Conservation (phyloP, 78 protist genomes). For the Planoprotostelium fungivorum region DNA sequence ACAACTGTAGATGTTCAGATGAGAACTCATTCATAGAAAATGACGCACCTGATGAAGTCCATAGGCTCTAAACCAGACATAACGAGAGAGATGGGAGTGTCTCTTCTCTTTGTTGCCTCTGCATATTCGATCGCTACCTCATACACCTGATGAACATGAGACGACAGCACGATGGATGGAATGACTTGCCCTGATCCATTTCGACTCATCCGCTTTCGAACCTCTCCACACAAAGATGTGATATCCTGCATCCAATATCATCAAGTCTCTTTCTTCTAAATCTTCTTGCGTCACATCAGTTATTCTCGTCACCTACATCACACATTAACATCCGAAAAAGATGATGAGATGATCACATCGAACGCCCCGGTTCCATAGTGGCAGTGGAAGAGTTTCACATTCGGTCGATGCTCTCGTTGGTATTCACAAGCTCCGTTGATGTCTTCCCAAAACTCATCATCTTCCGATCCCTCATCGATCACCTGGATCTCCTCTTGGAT, state of each 20-base stretch:
- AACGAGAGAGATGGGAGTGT: neutral
- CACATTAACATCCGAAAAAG: neutral
- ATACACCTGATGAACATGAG: neutral
- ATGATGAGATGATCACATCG: neutral
- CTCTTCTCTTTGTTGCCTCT: neutral
- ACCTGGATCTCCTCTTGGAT: no score
- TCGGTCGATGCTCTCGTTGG: neutral
- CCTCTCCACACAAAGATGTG: neutral
- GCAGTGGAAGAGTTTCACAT: neutral
- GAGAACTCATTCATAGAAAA: neutral
- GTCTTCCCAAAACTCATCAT: neutral
- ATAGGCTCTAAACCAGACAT: neutral
- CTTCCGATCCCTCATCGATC: neutral
- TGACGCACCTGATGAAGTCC: neutral
- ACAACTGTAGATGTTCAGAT: neutral
- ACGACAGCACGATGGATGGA: no score
- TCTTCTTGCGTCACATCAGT: neutral
- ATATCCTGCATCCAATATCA: neutral
- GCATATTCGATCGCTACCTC: neutral
- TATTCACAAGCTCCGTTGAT: neutral
- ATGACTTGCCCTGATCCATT: no score
- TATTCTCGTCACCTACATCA: neutral
- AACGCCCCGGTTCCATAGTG: neutral
- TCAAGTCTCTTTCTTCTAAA: neutral
- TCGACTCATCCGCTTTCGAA: neutral